Evolutionary conservation across 1,284 basidiomycete species (phyloP).

Genomic region (Cutaneotrichosporon sp.): DNA sequence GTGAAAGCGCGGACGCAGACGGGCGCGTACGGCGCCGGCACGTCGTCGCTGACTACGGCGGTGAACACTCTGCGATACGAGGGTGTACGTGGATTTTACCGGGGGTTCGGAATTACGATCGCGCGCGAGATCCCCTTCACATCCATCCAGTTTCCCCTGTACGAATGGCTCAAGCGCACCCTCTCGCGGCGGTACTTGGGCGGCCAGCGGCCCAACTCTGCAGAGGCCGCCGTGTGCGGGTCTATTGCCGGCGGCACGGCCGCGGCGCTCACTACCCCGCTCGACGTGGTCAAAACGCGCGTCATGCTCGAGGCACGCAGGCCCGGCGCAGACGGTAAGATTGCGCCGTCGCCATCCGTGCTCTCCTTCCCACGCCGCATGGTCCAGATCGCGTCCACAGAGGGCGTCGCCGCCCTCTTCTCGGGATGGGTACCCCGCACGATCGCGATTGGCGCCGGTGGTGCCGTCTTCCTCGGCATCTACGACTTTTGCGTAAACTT

Average conservation of each 20-base stretch:
- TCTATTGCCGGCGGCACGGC: slow-evolving; percentile 85
- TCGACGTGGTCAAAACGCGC: slow-evolving; percentile 95
- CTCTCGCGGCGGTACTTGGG: slow-evolving; percentile 51
- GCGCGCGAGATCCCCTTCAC: slow-evolving; percentile 92
- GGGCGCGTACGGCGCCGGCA: slow-evolving; percentile 57
- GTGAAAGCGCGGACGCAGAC: slow-evolving; percentile 83
- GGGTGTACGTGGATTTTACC: slow-evolving; percentile 66
- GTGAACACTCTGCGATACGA: slow-evolving; percentile 55
- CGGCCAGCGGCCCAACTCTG: slow-evolving; percentile 59
- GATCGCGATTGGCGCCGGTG: slow-evolving; percentile 92
- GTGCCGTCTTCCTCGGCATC: slow-evolving; percentile 91
- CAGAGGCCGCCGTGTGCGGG: slow-evolving; percentile 87
- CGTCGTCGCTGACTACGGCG: slow-evolving; percentile 42
- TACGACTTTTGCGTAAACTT: slow-evolving; percentile 59
- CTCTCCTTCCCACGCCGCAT: slow-evolving; percentile 58
- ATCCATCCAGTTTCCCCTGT: slow-evolving; percentile 93
- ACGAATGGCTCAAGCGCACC: slow-evolving; percentile 75
- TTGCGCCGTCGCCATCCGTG: slow-evolving; percentile 43
- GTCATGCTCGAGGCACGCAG: slow-evolving; percentile 79
- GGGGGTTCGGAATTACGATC: slow-evolving; percentile 72
- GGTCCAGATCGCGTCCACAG: slow-evolving; percentile 61
- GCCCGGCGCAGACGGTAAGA: neutral
- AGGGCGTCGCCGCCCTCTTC: slow-evolving; percentile 75
- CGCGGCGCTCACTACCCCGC: slow-evolving; percentile 84
- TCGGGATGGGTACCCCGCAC: slow-evolving; percentile 85